These are phyloP conservation scores for Colletotrichum simmondsii DNA, from an alignment of 2,329 filamentous ascomycete genomes.

Conservation along the genomic window DNA sequence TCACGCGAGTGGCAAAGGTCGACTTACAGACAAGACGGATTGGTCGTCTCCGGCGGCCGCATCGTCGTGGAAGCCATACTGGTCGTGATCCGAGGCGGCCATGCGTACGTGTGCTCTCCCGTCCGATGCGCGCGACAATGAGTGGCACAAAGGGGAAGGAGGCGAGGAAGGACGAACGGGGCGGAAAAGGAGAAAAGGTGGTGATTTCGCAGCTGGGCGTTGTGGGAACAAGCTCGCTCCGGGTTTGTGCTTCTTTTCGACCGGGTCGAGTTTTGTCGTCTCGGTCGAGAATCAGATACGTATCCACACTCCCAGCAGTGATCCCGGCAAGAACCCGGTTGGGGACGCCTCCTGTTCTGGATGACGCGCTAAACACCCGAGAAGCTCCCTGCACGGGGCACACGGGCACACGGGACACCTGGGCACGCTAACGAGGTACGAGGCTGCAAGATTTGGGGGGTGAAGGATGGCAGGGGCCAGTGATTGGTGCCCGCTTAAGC, in stretches of 20 bases:
- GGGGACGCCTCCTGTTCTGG: slow-evolving; percentile 12
- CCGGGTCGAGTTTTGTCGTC: slow-evolving; percentile 35
- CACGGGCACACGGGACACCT: slow-evolving; percentile 10
- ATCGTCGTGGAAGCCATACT: slow-evolving; percentile 59
- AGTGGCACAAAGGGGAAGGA: slow-evolving; percentile 18
- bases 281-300: slow-evolving; percentile 31
- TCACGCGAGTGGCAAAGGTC: slow-evolving; percentile 26
- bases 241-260: slow-evolving; percentile 18
- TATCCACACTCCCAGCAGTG: slow-evolving; percentile 30
- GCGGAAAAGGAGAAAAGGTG: slow-evolving; percentile 12
- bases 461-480: slow-evolving; percentile 1
- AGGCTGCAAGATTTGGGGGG: slow-evolving; percentile 2
- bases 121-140: slow-evolving; percentile 31
- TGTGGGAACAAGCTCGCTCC: neutral
- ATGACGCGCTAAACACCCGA: slow-evolving; percentile 30
- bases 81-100: slow-evolving; percentile 53
- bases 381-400: slow-evolving; percentile 21
- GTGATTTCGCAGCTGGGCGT: neutral
- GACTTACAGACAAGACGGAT: slow-evolving; percentile 54
- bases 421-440: neutral
- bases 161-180: neutral
- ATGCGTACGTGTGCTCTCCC: slow-evolving; percentile 41
- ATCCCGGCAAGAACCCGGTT: slow-evolving; percentile 24
- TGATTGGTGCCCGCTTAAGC: slow-evolving; percentile 32
- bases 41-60: slow-evolving; percentile 58